Evolutionary conservation across 2,329 filamentous ascomycete species (phyloP), one percentile per base, ranked within the genome.

Genomic region (Penicillium palitans): DNA sequence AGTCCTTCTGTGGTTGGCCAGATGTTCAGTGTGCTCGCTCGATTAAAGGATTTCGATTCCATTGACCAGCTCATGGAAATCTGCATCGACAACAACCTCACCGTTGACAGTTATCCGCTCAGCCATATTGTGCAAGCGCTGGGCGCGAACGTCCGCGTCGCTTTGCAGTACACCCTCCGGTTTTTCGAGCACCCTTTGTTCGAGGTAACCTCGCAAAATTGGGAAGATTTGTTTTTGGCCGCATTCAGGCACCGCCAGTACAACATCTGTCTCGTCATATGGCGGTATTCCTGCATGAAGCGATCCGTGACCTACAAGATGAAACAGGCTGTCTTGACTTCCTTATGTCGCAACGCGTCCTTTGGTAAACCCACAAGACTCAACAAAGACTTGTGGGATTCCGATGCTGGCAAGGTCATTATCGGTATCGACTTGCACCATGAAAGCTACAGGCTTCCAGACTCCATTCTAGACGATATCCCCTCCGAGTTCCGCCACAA

Each of bases 231-330:
- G 17, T 81, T 81, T 52, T 57, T 72, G 19, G 64, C 73, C n/a
- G 78, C 78, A 7, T 79, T 73, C 71, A 68, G 67, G 21, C 60
- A 58, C 45, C 68, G 67, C 24, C 63, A 68, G 37, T 76, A 76
- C 60, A 82, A 81, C 53, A 65, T 78, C 12, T 76, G 74, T 51
- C 76, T 76, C 12, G 77, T 81, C 9, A 59, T 82, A 6, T 82
- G 80, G 80, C 70, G 71, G 60, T 80, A 80, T 66, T 77, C 79
- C 6, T 81, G 79, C 61, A 69, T 80, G 56, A 52, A 71, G 17
- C 68, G 68, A 9, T 41, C 47, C 12, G 73, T 74, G 12, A 76
- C 68, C 17, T 58, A 58, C 27, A 61, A 62, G 5, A 79, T 79
- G 73, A 70, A 68, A 50, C 57, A 69, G 25, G 55, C 64, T 8